Evolutionary conservation across 495 filamentous ascomycete genomes (phyloP), one percentile per base, ranked within the genome.

Genomic region (Cercophora newfieldiana): DNA sequence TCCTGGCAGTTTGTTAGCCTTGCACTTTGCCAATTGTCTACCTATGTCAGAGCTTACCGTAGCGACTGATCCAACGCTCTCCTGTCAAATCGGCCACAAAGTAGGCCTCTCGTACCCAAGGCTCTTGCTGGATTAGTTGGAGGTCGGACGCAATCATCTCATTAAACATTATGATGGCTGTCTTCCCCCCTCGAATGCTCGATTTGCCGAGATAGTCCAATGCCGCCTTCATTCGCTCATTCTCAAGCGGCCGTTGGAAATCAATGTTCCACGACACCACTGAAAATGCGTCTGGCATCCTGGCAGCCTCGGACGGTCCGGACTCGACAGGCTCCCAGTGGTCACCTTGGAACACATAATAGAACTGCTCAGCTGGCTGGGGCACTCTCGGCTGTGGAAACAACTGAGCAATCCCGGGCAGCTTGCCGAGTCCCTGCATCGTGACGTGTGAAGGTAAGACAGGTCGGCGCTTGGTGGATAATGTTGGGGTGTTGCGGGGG

Each of bases 231-330:
- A 85, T 86, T 3, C 84, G 75, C 25, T 72, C 68, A 18, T 74
- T 59, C 21, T 62, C 61, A 53, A 72, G 69, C 0, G 74, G 77
- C 5, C 74, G 68, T 71, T 79, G 78, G 68, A 83, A 79, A 60
- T 87, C 83, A 64, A 86, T 82, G 69, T 86, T 86, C 83, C 83
- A 85, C 65, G 71, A 69, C 48, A 69, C n/a, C 8, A 71, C 51
- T 21, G 71, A 63, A 50, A 73, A 67, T 10, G 24, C 19, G 22
- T 59, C 44, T 16, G 54, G 28, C n/a, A 1, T 18, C 25, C 24
- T 14, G 2, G 21, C 8, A 5, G 3, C 18, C 30, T 1, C 29
- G 29, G 14, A 18, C 19, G 37, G 2, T 12, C n/a, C 51, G 24
- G 21, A 2, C 22, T 24, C 18, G 7, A 48, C 51, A 14, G 61